Evolutionary conservation across 495 filamentous ascomycete genomes (phyloP), one percentile per base, ranked within the genome.

Genomic region (Antarctomyces pellizariae): DNA sequence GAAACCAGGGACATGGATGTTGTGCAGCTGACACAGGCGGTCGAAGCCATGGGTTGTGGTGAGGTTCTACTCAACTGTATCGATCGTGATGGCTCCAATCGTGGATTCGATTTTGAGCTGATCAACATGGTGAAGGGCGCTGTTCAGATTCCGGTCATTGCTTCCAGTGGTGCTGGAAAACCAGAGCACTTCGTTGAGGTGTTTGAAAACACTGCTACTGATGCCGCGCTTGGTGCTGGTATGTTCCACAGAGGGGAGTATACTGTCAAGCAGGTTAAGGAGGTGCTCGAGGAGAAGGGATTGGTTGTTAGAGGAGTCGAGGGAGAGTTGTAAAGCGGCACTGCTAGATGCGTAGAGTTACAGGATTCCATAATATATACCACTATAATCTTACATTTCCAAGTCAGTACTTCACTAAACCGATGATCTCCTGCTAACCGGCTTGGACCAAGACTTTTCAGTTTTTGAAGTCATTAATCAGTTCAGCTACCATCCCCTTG

Each of bases 191-290:
- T 97, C 48, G 58, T 63, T 21, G 79, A 97, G 43, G 86, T 93
- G 10, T 95, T 95, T 50, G 53, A 57, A 32, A 54, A 70, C 45
- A 95, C 86, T 13, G 59, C 57, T 8, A 82, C 83, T 8, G 86
- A 97, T 57, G 86, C 86, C 17, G 86, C 86, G 15, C 46, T 97
- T 17, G 86, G 86, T 9, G 86, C 86, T 13, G 86, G 86, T 26
- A 97, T 97, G 71, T 97, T 97, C 46, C 86, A 97, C 52, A 60
- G 89, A 16, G 75, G 71, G 15, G 84, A 97, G 51, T 95, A 82
- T 44, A 92, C 83, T 1, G 83, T 97, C 5, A 67, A 69, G 43
- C 67, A 95, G 35, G 86, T 97, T n/a, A 97, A 95, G 46, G 67
- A 82, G 32, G 61, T 72, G 38, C 43, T 95, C 20, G 57, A 57